Evolutionary conservation across 805 yeast species (phyloP).

Genomic region (Naumovozyma baii): DNA sequence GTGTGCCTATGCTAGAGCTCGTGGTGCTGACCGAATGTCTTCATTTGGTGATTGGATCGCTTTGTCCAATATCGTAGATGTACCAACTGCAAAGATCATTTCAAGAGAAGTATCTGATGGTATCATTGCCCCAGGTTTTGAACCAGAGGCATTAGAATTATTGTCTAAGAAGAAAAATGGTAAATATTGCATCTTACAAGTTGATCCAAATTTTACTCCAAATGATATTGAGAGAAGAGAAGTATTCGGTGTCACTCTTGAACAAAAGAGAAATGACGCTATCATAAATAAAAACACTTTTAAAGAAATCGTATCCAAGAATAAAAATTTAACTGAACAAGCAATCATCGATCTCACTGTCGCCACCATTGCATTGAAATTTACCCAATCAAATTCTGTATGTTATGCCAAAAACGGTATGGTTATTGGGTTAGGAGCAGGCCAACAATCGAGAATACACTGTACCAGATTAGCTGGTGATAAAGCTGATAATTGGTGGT

Average conservation of each 20-base stretch:
- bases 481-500: conserved; percentile 99
- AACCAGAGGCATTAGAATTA: conserved; percentile 81
- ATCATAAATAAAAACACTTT: conserved; percentile 82
- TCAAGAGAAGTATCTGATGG: conserved; percentile 97
- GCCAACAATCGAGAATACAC: conserved; percentile 97
- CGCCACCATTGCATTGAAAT: conserved; percentile 93
- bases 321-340: conserved; percentile 81
- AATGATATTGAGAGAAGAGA: conserved; percentile 76
- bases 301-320: conserved; percentile 80
- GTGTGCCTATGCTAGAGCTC: conserved; percentile 95
- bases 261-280: conserved; percentile 96
- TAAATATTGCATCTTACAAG: conserved; percentile 89
- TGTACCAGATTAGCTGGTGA: conserved; percentile 98
- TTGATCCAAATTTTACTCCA: conserved; percentile 88
- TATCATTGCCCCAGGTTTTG: conserved; percentile 95
- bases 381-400: conserved; percentile 98
- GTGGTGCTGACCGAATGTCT: conserved; percentile 99
- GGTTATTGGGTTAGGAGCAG: conserved; percentile 98
- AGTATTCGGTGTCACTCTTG: conserved; percentile 88
- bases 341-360: conserved; percentile 88
- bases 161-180: conserved; percentile 90
- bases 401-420: conserved; percentile 97
- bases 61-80: conserved; percentile 87
- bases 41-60: conserved; percentile 98
- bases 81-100: conserved; percentile 92